Conservation (phyloP, 2,329 filamentous ascomycete species). For the Rutstroemia sp. region DNA sequence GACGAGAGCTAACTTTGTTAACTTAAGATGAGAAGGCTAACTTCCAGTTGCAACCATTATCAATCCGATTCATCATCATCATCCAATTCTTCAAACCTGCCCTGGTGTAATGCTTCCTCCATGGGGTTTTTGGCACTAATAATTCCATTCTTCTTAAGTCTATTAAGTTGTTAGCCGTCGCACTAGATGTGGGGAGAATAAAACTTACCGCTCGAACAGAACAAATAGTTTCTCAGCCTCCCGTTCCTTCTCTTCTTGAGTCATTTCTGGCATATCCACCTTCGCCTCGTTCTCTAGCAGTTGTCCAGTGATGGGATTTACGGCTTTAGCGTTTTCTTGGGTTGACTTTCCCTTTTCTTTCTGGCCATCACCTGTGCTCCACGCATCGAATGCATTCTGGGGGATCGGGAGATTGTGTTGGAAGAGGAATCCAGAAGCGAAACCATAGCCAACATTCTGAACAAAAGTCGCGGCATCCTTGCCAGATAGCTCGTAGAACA, state of each 20-base stretch:
- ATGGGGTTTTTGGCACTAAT: slow-evolving; percentile 27
- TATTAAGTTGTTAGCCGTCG: slow-evolving; percentile 11
- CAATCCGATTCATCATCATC: slow-evolving; percentile 26
- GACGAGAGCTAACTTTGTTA: no score
- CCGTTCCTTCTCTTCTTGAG: slow-evolving; percentile 80
- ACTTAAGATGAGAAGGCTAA: not conserved
- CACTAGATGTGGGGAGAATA: not conserved
- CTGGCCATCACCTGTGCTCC: slow-evolving; percentile 28
- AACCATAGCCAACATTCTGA: slow-evolving; percentile 89
- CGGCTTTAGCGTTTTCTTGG: slow-evolving; percentile 15
- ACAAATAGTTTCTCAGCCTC: slow-evolving; percentile 42
- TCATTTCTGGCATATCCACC: slow-evolving; percentile 64
- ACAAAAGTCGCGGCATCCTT: slow-evolving; percentile 75
- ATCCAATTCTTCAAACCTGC: slow-evolving; percentile 26
- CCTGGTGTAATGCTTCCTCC: slow-evolving; percentile 21
- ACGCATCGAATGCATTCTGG: slow-evolving; percentile 52
- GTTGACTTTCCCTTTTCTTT: slow-evolving; percentile 20
- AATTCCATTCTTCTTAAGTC: slow-evolving; percentile 27
- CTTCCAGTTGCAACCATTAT: not conserved
- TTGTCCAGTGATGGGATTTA: slow-evolving; percentile 29
- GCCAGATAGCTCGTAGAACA: slow-evolving; percentile 83
- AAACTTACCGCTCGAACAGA: slow-evolving; percentile 27
- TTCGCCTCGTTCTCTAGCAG: slow-evolving; percentile 23
- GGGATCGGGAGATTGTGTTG: slow-evolving; percentile 76
- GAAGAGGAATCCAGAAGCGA: slow-evolving; percentile 83